Conservation (phyloP, 257 asterid species). For the Solanum appendiculatum region DNA sequence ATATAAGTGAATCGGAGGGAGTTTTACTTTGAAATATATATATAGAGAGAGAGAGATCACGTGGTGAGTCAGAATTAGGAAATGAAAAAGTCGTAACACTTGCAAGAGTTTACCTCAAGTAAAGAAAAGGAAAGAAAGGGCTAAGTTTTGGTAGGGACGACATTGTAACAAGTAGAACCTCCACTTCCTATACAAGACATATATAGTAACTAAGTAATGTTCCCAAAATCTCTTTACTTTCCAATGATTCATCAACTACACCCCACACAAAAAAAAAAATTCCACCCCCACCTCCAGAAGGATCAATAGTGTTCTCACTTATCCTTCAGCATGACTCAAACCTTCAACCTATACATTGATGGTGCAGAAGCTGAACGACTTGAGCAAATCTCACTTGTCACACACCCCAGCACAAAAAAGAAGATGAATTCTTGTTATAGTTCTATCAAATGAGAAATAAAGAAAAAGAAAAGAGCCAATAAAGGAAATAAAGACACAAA, state of each 20-base stretch:
- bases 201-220: background rate
- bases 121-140: background rate
- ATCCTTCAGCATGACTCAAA: background rate
- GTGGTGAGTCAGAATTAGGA: background rate
- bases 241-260: background rate
- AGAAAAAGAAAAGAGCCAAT: background rate
- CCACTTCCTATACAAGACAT: background rate
- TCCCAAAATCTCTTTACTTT: background rate
- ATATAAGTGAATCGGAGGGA: too few relatives aligned
- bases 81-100: background rate
- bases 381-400: background rate
- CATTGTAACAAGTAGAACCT: background rate
- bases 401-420: background rate
- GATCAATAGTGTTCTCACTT: background rate
- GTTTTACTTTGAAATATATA: background rate
- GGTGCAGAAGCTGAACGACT: too few relatives aligned
- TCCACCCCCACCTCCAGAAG: background rate
- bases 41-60: background rate
- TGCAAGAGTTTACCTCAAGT: background rate
- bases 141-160: background rate
- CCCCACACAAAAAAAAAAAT: too few relatives aligned
- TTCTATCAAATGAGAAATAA: background rate
- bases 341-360: background rate
- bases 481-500: background rate
- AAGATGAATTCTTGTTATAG: background rate